Base-by-base conservation (phyloP, 805 yeast species). In the Metschnikowia proteae region DNA sequence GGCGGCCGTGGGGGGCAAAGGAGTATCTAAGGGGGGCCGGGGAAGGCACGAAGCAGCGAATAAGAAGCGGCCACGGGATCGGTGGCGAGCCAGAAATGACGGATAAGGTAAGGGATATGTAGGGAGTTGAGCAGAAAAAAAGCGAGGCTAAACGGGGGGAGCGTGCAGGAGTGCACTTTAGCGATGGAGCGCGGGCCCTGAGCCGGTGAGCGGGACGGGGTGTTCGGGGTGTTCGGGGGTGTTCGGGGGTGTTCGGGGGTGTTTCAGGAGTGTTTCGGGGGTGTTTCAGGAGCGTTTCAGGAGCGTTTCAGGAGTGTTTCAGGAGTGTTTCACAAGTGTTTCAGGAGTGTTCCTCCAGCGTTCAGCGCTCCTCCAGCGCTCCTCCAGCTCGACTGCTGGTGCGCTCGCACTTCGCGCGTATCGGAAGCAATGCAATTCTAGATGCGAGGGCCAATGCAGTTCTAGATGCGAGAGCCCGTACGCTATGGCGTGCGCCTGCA, bases 121-220 rank as follows among this genome's bases (percentile, higher is more conserved):
- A 40, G 36, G 43, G 43, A 39, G 43, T 31, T 40, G 43, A 36
- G 43, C 43, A 31, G 43, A 40, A 40, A 40, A 40, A 40, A 40
- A 40, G 43, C 43, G 43, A 40, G 17, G 32, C 32, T 38, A 38
- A 38, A 27, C 28, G 34, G 35, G 36, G 34, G 10, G 43, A 17
- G 43, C 43, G 43, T 40, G 43, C 43, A 40, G 43, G 43, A 40
- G 43, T 31, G 43, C 43, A 40, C 43, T 31, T 40, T 22, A 30
- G 43, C 43, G 43, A 40, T 40, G 43, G 29, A 37, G 33, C 36
- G 43, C 36, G 43, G 32, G 17, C 39, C 25, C 4, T 25, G 22
- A 11, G 23, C 28, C 39, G 10, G 39, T n/a, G 36, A 22, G 22
- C 17, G 17, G 17, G 17, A 17, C 17, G 17, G 17, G 2, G n/a